These are phyloP conservation scores for maize (Zea mays) DNA, from an alignment of 176 grass and related monocot genomes.

Conservation along the genomic window Zm-B73-REFERENCE-NAM-5.0 NC_050100.1:171559001-171559500, in stretches of 20 bases:
- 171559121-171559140: constrained; percentile 57
- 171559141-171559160: constrained; percentile 56
- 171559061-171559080: constrained; percentile 73
- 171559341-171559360: constrained; percentile 56
- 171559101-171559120: constrained; percentile 59
- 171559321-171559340: constrained; percentile 48
- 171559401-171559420: constrained; percentile 52
- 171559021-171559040: constrained; percentile 73
- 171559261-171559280: constrained; percentile 62
- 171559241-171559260: constrained; percentile 72
- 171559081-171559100: constrained; percentile 68
- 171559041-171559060: constrained; percentile 64
- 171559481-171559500: constrained; percentile 79
- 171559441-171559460: constrained; percentile 64
- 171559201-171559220: constrained; percentile 14
- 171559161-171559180: constrained; percentile 49
- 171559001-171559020: background rate
- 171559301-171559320: constrained; percentile 48
- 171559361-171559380: constrained; percentile 59
- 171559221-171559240: constrained; percentile 5
- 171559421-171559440: constrained; percentile 62
- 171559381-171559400: constrained; percentile 58
- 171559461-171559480: constrained; percentile 83
- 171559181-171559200: constrained; percentile 47
- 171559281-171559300: constrained; percentile 51